phyloP scores from a whole-genome alignment of 805 yeast genomes.

The Candida dendrica region DNA sequence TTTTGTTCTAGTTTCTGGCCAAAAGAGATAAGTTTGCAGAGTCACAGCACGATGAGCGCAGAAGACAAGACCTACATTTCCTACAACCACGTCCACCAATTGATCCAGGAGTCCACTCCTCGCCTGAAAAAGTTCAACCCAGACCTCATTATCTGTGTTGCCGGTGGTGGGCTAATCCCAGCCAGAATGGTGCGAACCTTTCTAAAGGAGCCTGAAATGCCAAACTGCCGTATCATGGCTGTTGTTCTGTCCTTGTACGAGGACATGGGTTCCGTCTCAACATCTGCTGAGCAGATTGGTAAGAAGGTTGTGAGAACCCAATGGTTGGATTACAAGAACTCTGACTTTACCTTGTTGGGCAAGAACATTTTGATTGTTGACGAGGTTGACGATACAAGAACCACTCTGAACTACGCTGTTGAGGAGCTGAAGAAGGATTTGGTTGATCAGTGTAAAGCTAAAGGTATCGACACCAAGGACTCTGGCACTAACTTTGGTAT shows the following conservation, averaged over 20 bases:
- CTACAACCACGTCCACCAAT: constrained; percentile 74
- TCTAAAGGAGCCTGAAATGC: constrained; percentile 78
- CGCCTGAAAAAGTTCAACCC: constrained; percentile 69
- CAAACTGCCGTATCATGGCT: constrained; percentile 91
- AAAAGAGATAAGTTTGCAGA: no score
- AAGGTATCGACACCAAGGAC: constrained; percentile 36
- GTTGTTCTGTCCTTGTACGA: constrained; percentile 89
- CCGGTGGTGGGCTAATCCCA: constrained; percentile 97
- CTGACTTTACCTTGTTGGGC: constrained; percentile 51
- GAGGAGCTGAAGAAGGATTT: constrained; percentile 70
- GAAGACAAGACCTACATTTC: constrained; percentile 58
- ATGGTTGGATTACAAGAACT: constrained; percentile 73
- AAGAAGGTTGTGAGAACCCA: constrained; percentile 69
- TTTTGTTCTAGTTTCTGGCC: no score
- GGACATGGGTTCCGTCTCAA: constrained; percentile 58
- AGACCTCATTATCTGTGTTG: constrained; percentile 89
- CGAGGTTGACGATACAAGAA: constrained; percentile 84
- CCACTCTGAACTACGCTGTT: constrained; percentile 74
- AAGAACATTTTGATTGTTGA: constrained; percentile 70
- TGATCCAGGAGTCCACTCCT: constrained; percentile 57
- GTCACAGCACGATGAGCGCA: no score
- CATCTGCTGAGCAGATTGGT: constrained; percentile 52
- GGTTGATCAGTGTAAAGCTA: constrained; percentile 46
- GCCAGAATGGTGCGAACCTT: constrained; percentile 94
- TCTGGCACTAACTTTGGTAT: constrained; percentile 58